Evolutionary conservation across 805 yeast species (phyloP).

Genomic region (Wickerhamiella spandovensis): DNA sequence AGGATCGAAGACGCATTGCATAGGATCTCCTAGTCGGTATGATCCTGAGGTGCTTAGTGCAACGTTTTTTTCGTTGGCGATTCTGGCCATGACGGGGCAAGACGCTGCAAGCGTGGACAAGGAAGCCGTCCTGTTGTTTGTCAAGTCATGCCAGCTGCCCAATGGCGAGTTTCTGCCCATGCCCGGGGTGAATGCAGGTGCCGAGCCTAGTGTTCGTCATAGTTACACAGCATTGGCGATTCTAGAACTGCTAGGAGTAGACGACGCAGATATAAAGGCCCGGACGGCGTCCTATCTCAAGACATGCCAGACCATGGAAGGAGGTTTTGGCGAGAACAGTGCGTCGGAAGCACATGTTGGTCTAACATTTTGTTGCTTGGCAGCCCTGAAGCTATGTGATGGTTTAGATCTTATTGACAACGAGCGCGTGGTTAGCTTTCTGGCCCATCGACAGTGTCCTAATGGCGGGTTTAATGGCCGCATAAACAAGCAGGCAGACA

Average conservation of each 20-base stretch:
- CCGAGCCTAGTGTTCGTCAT: constrained; percentile 60
- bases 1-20: constrained; percentile 37
- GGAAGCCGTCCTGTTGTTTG: constrained; percentile 37
- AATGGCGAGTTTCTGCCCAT: constrained; percentile 21
- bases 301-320: constrained; percentile 34
- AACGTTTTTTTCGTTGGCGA: constrained; percentile 61
- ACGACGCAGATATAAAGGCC: constrained; percentile 28
- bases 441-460: constrained; percentile 11
- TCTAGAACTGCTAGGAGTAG: constrained; percentile 6
- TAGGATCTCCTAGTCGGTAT: constrained; percentile 21
- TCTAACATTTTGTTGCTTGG: constrained; percentile 70
- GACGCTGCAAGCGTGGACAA: constrained; percentile 27
- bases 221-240: constrained; percentile 63
- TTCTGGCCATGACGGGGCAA: constrained; percentile 36
- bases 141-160: constrained; percentile 48
- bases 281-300: constrained; percentile 29
- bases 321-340: constrained; percentile 50
- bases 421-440: background rate
- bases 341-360: constrained; percentile 73
- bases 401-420: background rate
- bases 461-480: constrained; percentile 82
- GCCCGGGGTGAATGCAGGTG: constrained; percentile 16
- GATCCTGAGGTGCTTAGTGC: constrained; percentile 59
- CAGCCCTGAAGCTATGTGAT: constrained; percentile 36
- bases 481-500: constrained; percentile 69